Percentiles rank a stretch among this genome's conserved stretches.
These are phyloP conservation scores for Odontarrhena argentea DNA, from an alignment of 345 rosid species.

Conservation along the genomic window DNA sequence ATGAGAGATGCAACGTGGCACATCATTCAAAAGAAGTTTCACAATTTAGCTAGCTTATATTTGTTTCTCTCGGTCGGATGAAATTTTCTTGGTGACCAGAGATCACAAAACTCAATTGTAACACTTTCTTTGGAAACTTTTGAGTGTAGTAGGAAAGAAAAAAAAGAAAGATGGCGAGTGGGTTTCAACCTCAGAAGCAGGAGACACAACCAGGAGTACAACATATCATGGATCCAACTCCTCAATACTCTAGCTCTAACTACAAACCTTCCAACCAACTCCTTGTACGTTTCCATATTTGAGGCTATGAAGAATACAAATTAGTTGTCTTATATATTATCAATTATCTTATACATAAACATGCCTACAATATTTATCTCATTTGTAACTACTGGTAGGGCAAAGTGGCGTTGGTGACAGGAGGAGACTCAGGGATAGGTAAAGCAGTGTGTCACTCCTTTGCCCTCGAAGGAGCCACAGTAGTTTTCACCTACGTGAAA, in stretches of 20 bases:
- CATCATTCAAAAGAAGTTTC: background rate
- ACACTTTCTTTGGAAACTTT: constrained; percentile 24
- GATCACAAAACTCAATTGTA: background rate
- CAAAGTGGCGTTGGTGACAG: constrained; percentile 73
- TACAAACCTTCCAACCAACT: constrained; percentile 73
- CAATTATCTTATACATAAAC: background rate
- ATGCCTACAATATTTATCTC: background rate
- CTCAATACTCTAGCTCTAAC: constrained; percentile 51
- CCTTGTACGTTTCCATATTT: constrained; percentile 35
- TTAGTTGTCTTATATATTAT: background rate
- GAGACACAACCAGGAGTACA: constrained; percentile 67
- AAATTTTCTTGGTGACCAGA: constrained; percentile 24
- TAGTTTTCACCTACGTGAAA: constrained; percentile 76
- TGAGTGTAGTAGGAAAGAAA: constrained; percentile 12
- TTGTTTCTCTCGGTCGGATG: background rate
- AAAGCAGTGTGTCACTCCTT: constrained; percentile 59
- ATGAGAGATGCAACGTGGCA: constrained; percentile 33
- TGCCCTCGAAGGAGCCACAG: constrained; percentile 64
- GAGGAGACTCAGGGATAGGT: constrained; percentile 88
- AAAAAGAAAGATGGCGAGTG: constrained; percentile 60
- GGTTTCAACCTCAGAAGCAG: constrained; percentile 72
- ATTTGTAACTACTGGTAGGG: constrained; percentile 48
- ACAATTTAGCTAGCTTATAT: constrained; percentile 11
- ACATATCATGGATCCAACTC: constrained; percentile 66
- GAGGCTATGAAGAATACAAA: background rate